Evolutionary conservation across 2,329 filamentous ascomycete species (phyloP).

Genomic region (Aciculosporium take): DNA sequence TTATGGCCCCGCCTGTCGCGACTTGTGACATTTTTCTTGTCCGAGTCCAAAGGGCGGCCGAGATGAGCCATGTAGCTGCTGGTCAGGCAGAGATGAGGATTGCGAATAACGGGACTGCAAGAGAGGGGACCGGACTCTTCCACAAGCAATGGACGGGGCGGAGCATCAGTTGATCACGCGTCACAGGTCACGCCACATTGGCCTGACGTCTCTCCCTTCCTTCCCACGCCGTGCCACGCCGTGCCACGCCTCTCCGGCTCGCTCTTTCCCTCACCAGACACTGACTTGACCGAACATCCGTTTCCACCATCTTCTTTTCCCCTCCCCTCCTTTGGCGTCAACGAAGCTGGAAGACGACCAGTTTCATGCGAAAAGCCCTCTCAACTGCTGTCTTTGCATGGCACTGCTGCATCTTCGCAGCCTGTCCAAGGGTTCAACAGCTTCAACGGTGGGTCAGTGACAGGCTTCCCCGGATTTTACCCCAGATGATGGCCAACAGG

Average conservation of each 20-base stretch:
- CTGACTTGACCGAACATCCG: no score
- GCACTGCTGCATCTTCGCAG: background rate
- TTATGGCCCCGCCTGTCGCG: no score
- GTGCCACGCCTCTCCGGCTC: constrained; percentile 1
- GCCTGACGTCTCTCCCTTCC: no score
- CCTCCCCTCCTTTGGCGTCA: background rate
- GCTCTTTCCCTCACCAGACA: background rate
- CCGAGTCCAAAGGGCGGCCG: no score
- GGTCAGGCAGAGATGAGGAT: no score
- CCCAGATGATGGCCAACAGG: constrained; percentile 10
- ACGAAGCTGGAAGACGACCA: background rate
- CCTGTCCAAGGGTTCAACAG: background rate
- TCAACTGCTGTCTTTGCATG: background rate
- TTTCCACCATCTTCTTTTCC: no score
- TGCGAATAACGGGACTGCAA: no score
- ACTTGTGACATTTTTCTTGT: no score
- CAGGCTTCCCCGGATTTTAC: constrained; percentile 15
- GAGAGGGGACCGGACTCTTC: no score
- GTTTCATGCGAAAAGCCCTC: background rate
- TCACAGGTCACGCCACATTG: constrained; percentile 2
- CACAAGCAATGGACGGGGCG: background rate
- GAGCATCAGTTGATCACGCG: background rate
- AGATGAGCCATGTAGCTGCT: no score
- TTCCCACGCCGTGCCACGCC: background rate
- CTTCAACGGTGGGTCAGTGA: constrained; percentile 9